Evolutionary conservation across 805 yeast species (phyloP).

Genomic region (Cyberlindnera petersonii): DNA sequence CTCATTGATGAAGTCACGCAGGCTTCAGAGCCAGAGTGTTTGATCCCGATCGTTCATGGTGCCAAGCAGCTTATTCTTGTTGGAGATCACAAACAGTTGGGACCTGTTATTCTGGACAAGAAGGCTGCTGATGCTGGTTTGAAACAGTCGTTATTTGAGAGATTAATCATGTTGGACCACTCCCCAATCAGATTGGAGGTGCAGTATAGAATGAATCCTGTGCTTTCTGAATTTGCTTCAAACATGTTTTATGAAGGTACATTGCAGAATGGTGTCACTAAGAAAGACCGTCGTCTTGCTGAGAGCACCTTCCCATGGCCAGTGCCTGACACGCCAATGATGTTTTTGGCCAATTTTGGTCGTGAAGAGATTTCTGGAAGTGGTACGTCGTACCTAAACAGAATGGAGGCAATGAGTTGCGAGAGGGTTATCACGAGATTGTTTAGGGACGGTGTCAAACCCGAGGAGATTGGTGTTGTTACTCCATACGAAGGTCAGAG

Average conservation of each 20-base stretch:
- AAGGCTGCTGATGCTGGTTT: slow-evolving; percentile 85
- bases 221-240: slow-evolving; percentile 79
- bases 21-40: slow-evolving; percentile 87
- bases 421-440: slow-evolving; percentile 71
- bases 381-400: slow-evolving; percentile 78
- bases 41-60: slow-evolving; percentile 86
- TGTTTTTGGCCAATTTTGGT: slow-evolving; percentile 91
- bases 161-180: slow-evolving; percentile 78
- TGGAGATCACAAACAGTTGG: slow-evolving; percentile 95
- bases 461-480: slow-evolving; percentile 83
- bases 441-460: slow-evolving; percentile 72
- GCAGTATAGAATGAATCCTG: slow-evolving; percentile 94
- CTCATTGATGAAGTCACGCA: slow-evolving; percentile 92
- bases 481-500: slow-evolving; percentile 96
- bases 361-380: slow-evolving; percentile 80
- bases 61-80: slow-evolving; percentile 86
- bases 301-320: slow-evolving; percentile 88
- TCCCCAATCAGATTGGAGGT: slow-evolving; percentile 83
- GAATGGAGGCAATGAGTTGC: slow-evolving; percentile 87
- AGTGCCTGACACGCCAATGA: slow-evolving; percentile 77
- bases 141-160: slow-evolving; percentile 80
- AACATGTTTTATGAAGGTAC: slow-evolving; percentile 92
- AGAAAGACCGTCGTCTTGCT: slow-evolving; percentile 57
- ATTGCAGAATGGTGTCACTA: slow-evolving; percentile 86
- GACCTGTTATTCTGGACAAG: slow-evolving; percentile 82